Conservation (phyloP, 2,329 filamentous ascomycete species). For the Stagonosporopsis chrysanthemi region DNA sequence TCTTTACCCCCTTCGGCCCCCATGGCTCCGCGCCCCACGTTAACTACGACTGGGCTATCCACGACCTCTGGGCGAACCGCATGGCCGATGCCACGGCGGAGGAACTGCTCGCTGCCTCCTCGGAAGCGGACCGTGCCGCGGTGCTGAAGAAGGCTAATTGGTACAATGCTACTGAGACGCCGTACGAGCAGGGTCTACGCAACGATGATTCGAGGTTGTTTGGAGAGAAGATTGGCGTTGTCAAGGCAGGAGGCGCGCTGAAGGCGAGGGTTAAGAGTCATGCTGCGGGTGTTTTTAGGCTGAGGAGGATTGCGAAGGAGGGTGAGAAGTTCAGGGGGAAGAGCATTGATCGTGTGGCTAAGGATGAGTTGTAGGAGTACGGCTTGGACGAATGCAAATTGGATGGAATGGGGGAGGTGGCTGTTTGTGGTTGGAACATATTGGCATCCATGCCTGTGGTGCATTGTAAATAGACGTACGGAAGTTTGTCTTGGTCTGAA, state of each 20-base stretch:
- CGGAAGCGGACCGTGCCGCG: slow-evolving; percentile 16
- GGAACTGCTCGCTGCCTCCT: slow-evolving; percentile 22
- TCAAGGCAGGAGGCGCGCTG: slow-evolving; percentile 28
- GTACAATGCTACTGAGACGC: slow-evolving; percentile 33
- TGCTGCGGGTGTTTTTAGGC: slow-evolving; percentile 29
- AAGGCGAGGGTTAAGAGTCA: slow-evolving; percentile 31
- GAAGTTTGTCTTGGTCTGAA: not conserved
- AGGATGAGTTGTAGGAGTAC: slow-evolving; percentile 27
- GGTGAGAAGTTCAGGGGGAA: slow-evolving; percentile 33
- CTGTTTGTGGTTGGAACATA: not conserved
- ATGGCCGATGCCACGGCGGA: slow-evolving; percentile 28
- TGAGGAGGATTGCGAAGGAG: slow-evolving; percentile 29
- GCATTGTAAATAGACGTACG: not conserved
- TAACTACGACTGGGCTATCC: slow-evolving; percentile 34
- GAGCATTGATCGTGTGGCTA: slow-evolving; percentile 27
- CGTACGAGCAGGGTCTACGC: slow-evolving; percentile 30
- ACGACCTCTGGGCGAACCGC: slow-evolving; percentile 36
- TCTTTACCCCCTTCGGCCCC: slow-evolving; percentile 34
- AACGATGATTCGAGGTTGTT: slow-evolving; percentile 30
- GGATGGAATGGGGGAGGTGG: too few species aligned
- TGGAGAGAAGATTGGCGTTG: slow-evolving; percentile 34
- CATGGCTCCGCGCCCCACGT: slow-evolving; percentile 34
- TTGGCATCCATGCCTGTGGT: not conserved
- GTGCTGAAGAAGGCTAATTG: slow-evolving; percentile 29
- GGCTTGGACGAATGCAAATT: not conserved